Conservation (phyloP, 495 filamentous ascomycete species). For the Podospora fimiseda region DNA sequence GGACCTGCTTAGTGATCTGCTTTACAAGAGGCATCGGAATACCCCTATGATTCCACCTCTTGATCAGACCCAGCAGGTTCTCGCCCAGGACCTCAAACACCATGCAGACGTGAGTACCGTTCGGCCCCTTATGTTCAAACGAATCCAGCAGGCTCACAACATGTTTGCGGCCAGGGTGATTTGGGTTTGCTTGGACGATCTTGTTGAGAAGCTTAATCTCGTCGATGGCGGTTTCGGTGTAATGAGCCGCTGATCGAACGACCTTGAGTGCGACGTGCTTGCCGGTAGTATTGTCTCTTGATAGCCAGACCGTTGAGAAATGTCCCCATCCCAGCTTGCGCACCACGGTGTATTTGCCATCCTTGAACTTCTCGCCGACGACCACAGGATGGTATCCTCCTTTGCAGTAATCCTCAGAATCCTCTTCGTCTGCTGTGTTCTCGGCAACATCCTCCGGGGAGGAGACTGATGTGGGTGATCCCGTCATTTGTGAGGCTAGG, state of each 20-base stretch:
- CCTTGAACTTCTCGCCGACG: slow-evolving; percentile 94
- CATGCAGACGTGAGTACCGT: slow-evolving; percentile 97
- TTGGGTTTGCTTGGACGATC: slow-evolving; percentile 89
- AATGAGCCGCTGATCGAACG: slow-evolving; percentile 92
- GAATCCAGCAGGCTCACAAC: slow-evolving; percentile 94
- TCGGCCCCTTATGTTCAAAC: slow-evolving; percentile 95
- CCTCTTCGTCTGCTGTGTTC: slow-evolving; percentile 95
- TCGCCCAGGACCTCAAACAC: slow-evolving; percentile 97
- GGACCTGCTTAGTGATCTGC: slow-evolving; percentile 97
- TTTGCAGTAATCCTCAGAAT: slow-evolving; percentile 98
- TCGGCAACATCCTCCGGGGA: slow-evolving; percentile 79
- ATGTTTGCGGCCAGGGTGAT: slow-evolving; percentile 87
- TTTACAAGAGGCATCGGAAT: slow-evolving; percentile 95
- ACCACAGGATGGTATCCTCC: slow-evolving; percentile 93
- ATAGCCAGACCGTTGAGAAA: slow-evolving; percentile 98
- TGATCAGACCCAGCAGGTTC: slow-evolving; percentile 92
- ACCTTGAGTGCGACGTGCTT: slow-evolving; percentile 98
- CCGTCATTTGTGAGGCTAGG: slow-evolving; percentile 42
- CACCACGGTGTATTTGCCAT: slow-evolving; percentile 92
- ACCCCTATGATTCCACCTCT: slow-evolving; percentile 94
- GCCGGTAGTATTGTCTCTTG: slow-evolving; percentile 79
- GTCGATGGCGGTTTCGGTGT: slow-evolving; percentile 97
- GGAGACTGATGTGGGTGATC: slow-evolving; percentile 73
- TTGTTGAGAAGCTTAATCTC: slow-evolving; percentile 97
- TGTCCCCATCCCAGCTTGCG: slow-evolving; percentile 98